A percentile compares a stretch with the other conserved stretches of the same genome.
phyloP scores from a whole-genome alignment of 163 green algal genomes.

The Picocystis sp. region DNA sequence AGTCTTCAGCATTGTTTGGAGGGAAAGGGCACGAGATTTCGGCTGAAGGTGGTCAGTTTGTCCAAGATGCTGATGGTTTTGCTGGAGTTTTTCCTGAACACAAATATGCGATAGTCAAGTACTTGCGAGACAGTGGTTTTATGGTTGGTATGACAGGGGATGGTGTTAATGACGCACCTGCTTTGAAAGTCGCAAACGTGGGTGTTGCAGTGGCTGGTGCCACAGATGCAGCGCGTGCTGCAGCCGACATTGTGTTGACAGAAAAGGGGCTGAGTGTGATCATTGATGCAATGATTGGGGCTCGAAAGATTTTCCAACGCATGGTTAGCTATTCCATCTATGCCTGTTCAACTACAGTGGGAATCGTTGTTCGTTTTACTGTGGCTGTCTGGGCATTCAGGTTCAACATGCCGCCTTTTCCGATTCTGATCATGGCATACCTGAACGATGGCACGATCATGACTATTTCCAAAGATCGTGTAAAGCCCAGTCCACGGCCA shows the following conservation, averaged over 20 bases:
- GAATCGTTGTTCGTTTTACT: slow-evolving; percentile 19
- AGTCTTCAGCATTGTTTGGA: slow-evolving; percentile 21
- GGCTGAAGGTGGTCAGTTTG: slow-evolving; percentile 7
- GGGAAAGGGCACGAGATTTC: slow-evolving; percentile 5
- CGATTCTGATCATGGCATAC: slow-evolving; percentile 19
- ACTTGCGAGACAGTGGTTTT: slow-evolving; percentile 26
- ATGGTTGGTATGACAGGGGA: slow-evolving; percentile 26
- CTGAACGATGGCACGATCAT: slow-evolving; percentile 22
- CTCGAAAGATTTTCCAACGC: slow-evolving; percentile 39
- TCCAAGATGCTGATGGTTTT: slow-evolving; percentile 24
- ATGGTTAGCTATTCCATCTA: slow-evolving; percentile 43
- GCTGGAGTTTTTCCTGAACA: slow-evolving; percentile 64
- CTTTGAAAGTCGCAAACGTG: slow-evolving; percentile 22
- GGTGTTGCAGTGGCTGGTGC: slow-evolving; percentile 26
- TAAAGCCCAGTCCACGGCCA: slow-evolving; percentile 10
- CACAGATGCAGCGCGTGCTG: slow-evolving; percentile 22
- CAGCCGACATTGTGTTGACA: slow-evolving; percentile 27
- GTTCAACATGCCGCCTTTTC: slow-evolving; percentile 20
- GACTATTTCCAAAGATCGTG: slow-evolving; percentile 19
- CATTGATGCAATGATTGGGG: slow-evolving; percentile 35
- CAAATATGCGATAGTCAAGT: slow-evolving; percentile 74
- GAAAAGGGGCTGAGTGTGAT: slow-evolving; percentile 31
- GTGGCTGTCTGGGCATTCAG: slow-evolving; percentile 12
- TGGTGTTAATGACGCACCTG: slow-evolving; percentile 23
- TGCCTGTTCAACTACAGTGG: slow-evolving; percentile 17